These are phyloP conservation scores for Naumovozyma dairenensis DNA, from an alignment of 805 yeast genomes.

Conservation along the genomic window DNA sequence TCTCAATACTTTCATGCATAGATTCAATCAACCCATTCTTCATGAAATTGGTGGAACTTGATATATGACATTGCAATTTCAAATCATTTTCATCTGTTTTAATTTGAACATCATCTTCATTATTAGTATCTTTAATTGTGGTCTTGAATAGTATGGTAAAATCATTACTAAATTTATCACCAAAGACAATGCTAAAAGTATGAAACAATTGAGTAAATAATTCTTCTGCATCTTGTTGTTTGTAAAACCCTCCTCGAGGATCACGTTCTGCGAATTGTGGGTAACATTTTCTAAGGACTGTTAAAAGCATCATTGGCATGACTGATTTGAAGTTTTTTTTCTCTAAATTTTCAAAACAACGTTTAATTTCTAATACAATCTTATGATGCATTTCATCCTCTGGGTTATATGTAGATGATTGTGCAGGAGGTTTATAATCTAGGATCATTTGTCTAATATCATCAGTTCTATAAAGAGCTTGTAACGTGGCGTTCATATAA, in stretches of 20 bases:
- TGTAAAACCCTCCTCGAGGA: slow-evolving; percentile 53
- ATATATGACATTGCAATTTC: slow-evolving; percentile 84
- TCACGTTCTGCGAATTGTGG: slow-evolving; percentile 89
- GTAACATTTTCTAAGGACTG: slow-evolving; percentile 51
- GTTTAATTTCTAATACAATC: slow-evolving; percentile 40
- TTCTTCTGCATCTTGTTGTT: slow-evolving; percentile 98
- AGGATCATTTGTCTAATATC: slow-evolving; percentile 60
- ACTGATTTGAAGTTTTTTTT: slow-evolving; percentile 38
- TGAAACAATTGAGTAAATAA: slow-evolving; percentile 71
- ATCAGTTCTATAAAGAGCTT: slow-evolving; percentile 71
- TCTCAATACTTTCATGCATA: slow-evolving; percentile 66
- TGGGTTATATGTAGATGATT: slow-evolving; percentile 26
- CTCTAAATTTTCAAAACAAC: slow-evolving; percentile 34
- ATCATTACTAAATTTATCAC: slow-evolving; percentile 41
- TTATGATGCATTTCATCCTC: slow-evolving; percentile 29
- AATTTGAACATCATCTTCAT: slow-evolving; percentile 38
- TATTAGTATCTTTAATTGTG: slow-evolving; percentile 51
- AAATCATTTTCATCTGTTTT: slow-evolving; percentile 45
- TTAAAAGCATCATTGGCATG: slow-evolving; percentile 60
- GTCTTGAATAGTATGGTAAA: slow-evolving; percentile 61
- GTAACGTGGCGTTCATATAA: slow-evolving; percentile 82
- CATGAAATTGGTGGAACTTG: slow-evolving; percentile 74
- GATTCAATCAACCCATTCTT: slow-evolving; percentile 75
- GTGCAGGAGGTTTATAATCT: slow-evolving; percentile 45
- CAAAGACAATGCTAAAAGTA: slow-evolving; percentile 36